These are phyloP conservation scores for Blastobotrys americana DNA, from an alignment of 805 yeast genomes.

Conservation along the genomic window DNA sequence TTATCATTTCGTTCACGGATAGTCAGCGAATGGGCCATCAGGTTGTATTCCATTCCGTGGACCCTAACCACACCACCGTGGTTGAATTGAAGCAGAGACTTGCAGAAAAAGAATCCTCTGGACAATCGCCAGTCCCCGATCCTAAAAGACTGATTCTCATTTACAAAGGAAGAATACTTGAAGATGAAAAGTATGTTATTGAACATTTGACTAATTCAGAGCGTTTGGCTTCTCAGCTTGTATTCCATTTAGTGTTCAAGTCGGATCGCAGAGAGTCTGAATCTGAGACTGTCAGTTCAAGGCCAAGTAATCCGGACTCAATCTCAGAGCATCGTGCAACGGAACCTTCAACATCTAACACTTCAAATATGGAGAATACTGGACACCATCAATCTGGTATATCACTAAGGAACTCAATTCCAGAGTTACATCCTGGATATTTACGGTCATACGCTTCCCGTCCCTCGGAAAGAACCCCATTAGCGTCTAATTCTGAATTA, in stretches of 20 bases:
- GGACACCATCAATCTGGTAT: too few relatives aligned
- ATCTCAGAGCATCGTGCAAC: too few relatives aligned
- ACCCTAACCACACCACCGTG: background rate
- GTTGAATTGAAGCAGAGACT: background rate
- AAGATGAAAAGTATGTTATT: background rate
- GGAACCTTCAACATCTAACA: too few relatives aligned
- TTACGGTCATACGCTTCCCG: too few relatives aligned
- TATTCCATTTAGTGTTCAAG: background rate
- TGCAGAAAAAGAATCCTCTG: background rate
- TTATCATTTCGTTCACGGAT: background rate
- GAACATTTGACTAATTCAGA: background rate
- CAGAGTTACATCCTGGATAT: too few relatives aligned
- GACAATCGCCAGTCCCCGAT: background rate
- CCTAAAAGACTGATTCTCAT: background rate
- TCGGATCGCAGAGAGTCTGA: background rate
- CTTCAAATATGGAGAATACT: too few relatives aligned
- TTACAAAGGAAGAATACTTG: background rate
- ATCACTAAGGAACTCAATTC: too few relatives aligned
- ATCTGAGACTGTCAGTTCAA: too few relatives aligned
- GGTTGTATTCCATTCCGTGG: background rate
- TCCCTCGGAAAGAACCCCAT: too few relatives aligned
- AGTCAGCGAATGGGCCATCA: background rate
- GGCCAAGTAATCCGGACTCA: too few relatives aligned
- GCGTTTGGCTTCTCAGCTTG: background rate
- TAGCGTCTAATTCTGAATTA: too few relatives aligned